These are phyloP conservation scores for Leishmania martiniquensis DNA, from an alignment of 208 protist species.

Conservation along the genomic window DNA sequence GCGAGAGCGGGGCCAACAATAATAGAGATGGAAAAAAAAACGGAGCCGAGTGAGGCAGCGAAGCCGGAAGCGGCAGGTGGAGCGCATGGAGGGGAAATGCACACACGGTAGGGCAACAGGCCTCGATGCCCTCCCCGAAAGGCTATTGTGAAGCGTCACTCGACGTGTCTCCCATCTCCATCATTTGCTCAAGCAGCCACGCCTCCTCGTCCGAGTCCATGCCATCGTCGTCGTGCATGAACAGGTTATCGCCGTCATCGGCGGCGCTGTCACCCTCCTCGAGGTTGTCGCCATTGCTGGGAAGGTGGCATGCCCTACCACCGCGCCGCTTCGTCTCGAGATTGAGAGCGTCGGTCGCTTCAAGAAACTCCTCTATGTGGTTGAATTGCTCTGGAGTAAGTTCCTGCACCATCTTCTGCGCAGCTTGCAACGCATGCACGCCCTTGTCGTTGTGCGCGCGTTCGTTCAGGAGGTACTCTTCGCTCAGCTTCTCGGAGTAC, in stretches of 20 bases:
- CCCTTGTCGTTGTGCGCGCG: constrained; percentile 26
- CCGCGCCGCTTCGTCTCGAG: not conserved
- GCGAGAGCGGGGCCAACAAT: not conserved
- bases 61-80: not conserved
- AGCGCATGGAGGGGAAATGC: not conserved
- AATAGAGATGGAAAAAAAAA: not conserved
- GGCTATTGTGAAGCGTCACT: not conserved
- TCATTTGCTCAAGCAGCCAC: constrained; percentile 88
- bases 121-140: not conserved
- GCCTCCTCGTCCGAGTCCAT: constrained; percentile 78
- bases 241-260: constrained; percentile 40
- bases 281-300: not conserved
- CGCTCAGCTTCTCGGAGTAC: constrained; percentile 41
- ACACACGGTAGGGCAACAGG: not conserved
- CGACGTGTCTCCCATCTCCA: constrained; percentile 18
- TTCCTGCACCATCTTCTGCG: constrained; percentile 39
- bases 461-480: constrained; percentile 31
- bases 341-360: constrained; percentile 29
- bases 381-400: constrained; percentile 44
- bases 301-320: not conserved
- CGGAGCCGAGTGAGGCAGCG: not conserved
- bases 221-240: constrained; percentile 61
- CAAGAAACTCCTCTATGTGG: constrained; percentile 41
- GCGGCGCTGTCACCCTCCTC: not conserved
- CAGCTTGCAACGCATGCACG: constrained; percentile 30